Evolutionary conservation across 257 asterid genomes (phyloP).

Genomic region (Nicotiana obtusifolia): DNA sequence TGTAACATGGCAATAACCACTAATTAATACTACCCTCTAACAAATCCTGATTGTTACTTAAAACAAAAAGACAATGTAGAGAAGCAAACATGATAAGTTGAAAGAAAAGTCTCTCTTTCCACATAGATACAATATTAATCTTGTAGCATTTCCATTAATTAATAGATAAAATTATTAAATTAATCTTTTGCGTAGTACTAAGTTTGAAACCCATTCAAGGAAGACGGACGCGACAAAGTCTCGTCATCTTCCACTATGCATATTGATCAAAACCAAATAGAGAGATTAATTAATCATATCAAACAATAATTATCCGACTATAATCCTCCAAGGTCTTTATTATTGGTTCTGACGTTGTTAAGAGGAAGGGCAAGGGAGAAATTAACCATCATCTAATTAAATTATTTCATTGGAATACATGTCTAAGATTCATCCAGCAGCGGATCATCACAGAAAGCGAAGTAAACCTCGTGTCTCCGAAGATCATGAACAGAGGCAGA

Average conservation of each 20-base stretch:
- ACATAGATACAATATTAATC: background rate
- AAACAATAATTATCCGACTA: background rate
- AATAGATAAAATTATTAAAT: background rate
- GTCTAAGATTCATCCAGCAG: conserved; percentile 19
- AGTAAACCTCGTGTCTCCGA: background rate
- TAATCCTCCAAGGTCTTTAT: background rate
- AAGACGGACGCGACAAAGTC: background rate
- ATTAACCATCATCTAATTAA: background rate
- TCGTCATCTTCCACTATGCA: conserved; percentile 9
- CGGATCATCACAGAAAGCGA: conserved; percentile 6
- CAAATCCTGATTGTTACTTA: background rate
- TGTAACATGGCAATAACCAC: conserved; percentile 6
- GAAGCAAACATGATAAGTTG: background rate
- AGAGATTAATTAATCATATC: background rate
- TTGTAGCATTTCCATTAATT: background rate
- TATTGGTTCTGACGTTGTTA: background rate
- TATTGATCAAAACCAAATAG: background rate
- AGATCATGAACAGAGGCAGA: too few species aligned
- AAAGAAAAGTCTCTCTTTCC: background rate
- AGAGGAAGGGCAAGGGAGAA: background rate
- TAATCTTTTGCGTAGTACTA: background rate
- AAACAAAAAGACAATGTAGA: background rate
- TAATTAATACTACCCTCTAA: background rate
- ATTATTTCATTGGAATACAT: background rate
- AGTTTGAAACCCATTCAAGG: background rate